Conservation (phyloP, 2,329 filamentous ascomycete species). For the Ascochyta fabae region DNA sequence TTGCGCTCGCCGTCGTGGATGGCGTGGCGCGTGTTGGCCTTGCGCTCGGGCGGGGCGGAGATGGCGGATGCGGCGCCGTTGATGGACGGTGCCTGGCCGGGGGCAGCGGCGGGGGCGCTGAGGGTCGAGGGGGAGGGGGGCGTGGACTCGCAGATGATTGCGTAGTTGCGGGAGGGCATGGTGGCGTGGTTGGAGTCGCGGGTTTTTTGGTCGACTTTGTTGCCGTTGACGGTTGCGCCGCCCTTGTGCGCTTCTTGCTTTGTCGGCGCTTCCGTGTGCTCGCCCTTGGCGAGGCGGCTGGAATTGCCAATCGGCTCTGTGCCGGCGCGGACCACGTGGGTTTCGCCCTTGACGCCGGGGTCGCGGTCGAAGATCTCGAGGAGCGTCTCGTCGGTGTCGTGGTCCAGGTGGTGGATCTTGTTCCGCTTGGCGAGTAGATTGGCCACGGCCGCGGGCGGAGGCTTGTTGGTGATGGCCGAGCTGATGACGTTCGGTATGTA, state of each 20-base stretch:
- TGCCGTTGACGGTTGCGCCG: constrained; percentile 31
- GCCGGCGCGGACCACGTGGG: constrained; percentile 29
- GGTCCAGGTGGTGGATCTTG: constrained; percentile 70
- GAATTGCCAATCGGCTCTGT: constrained; percentile 23
- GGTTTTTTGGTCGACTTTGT: constrained; percentile 60
- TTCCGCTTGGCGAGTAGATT: constrained; percentile 68
- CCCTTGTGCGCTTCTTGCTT: constrained; percentile 20
- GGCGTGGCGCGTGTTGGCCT: constrained; percentile 67
- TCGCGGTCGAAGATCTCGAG: constrained; percentile 68
- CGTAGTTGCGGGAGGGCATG: constrained; percentile 74
- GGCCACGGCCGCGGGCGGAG: constrained; percentile 69
- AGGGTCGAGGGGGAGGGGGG: constrained; percentile 30
- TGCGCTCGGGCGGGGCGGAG: constrained; percentile 48
- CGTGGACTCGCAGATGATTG: constrained; percentile 64
- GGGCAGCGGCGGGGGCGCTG: constrained; percentile 27
- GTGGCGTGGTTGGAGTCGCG: constrained; percentile 80
- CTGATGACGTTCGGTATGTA: constrained; percentile 71
- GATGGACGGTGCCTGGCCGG: constrained; percentile 31
- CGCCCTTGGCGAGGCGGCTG: constrained; percentile 28
- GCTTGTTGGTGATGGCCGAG: constrained; percentile 72
- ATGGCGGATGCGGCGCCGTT: constrained; percentile 40
- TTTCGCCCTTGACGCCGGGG: constrained; percentile 49
- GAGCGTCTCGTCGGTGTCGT: constrained; percentile 68
- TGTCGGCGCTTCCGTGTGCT: constrained; percentile 11
- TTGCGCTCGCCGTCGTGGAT: constrained; percentile 78